Evolutionary conservation across 2,329 filamentous ascomycete species (phyloP).

Genomic region (Aspergillus proliferans): DNA sequence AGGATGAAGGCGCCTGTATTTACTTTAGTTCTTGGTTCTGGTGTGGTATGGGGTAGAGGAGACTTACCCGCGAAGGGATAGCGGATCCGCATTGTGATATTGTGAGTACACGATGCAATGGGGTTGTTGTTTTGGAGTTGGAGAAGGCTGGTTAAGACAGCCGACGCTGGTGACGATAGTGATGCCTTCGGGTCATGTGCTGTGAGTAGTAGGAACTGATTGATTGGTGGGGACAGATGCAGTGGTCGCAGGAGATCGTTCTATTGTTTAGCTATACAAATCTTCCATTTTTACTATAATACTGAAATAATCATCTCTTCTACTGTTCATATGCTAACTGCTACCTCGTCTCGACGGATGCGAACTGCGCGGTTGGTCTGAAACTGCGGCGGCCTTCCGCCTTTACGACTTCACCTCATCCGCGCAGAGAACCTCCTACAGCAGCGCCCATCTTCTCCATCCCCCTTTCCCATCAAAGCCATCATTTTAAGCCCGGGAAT

Average conservation of each 20-base stretch:
- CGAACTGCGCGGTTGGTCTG: constrained; percentile 28
- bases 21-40: constrained; percentile 8
- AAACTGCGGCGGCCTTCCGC: constrained; percentile 25
- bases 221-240: no score
- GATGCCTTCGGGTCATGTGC: background rate
- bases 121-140: constrained; percentile 5
- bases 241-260: no score
- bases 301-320: background rate
- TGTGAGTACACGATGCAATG: constrained; percentile 6
- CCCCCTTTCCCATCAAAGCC: constrained; percentile 24
- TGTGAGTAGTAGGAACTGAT: background rate
- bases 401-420: constrained; percentile 34
- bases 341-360: background rate
- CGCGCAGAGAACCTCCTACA: constrained; percentile 37
- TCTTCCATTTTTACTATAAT: no score
- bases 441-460: constrained; percentile 34
- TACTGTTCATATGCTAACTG: background rate
- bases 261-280: no score
- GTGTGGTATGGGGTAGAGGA: background rate
- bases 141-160: constrained; percentile 1
- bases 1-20: constrained; percentile 56
- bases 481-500: constrained; percentile 28
- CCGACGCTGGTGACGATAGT: background rate
- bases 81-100: constrained; percentile 69
- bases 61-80: constrained; percentile 76